phyloP scores from a whole-genome alignment of 2,329 filamentous ascomycete species.

The Trichophyton simii region DNA sequence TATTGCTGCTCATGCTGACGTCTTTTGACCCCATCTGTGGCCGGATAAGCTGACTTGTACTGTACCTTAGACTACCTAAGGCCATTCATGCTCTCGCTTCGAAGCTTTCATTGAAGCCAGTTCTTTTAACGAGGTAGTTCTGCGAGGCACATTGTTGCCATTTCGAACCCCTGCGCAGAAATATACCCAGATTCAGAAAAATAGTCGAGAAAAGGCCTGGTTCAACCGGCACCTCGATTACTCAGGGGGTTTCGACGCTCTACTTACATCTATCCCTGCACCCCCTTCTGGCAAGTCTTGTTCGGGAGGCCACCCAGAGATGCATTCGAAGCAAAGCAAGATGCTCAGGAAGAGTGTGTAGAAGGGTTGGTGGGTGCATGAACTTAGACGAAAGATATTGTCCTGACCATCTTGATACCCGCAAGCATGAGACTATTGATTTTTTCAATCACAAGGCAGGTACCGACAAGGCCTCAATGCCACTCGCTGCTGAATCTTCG shows the following conservation, averaged over 20 bases:
- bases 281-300: neutral
- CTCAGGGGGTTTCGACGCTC: conserved; percentile 6
- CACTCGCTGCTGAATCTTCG: conserved; percentile 24
- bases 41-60: conserved; percentile 5
- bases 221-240: conserved; percentile 10
- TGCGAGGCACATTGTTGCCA: conserved; percentile 9
- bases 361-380: conserved; percentile 11
- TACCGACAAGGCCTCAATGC: conserved; percentile 17
- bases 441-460: too few species aligned
- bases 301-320: too few species aligned
- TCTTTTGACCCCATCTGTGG: conserved; percentile 8
- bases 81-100: conserved; percentile 4
- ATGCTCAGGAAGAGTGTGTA: conserved; percentile 5
- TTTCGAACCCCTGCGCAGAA: conserved; percentile 8
- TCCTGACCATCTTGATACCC: conserved; percentile 10
- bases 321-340: too few species aligned
- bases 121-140: conserved; percentile 1
- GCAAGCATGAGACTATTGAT: neutral
- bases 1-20: conserved; percentile 8
- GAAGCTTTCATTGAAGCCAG: conserved; percentile 9
- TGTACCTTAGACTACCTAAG: conserved; percentile 2
- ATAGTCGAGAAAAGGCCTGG: conserved; percentile 6
- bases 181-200: conserved; percentile 7
- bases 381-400: conserved; percentile 10
- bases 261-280: conserved; percentile 8